Conservation (phyloP, 306 rosid genomes). For the Vigna unguiculata region DNA sequence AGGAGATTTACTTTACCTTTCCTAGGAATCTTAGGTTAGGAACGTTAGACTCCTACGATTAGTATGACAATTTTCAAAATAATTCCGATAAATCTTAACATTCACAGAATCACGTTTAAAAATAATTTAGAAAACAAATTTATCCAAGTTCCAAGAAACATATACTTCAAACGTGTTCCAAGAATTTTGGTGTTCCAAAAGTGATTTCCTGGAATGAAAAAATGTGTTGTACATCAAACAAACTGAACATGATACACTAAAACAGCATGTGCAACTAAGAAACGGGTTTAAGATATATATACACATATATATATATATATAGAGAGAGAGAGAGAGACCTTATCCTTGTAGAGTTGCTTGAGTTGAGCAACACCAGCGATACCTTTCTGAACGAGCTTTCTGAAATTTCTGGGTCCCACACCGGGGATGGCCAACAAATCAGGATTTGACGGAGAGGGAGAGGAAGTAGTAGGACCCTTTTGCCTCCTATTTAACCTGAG, state of each 20-base stretch:
- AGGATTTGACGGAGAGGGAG: slow-evolving; percentile 60
- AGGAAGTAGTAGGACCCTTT: slow-evolving; percentile 50
- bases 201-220: too few species aligned
- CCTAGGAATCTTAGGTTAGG: background rate
- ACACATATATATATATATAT: too few species aligned
- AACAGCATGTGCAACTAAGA: background rate
- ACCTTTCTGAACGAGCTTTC: slow-evolving; percentile 84
- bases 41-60: background rate
- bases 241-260: background rate
- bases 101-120: too few species aligned
- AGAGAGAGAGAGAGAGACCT: slow-evolving; percentile 53
- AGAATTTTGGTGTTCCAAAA: too few species aligned
- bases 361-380: slow-evolving; percentile 89
- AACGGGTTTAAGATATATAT: background rate
- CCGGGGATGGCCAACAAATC: slow-evolving; percentile 95
- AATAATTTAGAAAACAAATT: too few species aligned
- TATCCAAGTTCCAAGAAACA: too few species aligned
- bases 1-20: background rate
- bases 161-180: too few species aligned
- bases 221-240: too few species aligned
- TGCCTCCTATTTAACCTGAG: slow-evolving; percentile 61
- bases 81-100: background rate
- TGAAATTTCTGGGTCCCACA: slow-evolving; percentile 91
- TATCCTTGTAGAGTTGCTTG: slow-evolving; percentile 86
- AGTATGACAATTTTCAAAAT: too few species aligned